Evolutionary conservation across 1,139 yeast genomes (phyloP).

Genomic region (Scheffersomyces quercinus): DNA sequence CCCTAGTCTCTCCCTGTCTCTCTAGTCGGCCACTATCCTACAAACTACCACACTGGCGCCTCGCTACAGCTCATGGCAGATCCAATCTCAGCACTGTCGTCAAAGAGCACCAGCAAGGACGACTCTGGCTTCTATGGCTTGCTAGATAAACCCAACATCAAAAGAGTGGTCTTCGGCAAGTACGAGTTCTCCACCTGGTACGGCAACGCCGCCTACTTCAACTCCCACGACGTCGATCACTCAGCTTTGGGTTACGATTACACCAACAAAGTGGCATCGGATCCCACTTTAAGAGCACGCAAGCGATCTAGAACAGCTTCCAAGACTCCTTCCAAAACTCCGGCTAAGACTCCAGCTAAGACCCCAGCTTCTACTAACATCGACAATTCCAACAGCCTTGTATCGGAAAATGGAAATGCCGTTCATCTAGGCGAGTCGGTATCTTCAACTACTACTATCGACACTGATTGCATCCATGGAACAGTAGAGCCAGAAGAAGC

Average conservation of each 20-base stretch:
- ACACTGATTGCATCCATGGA: no score
- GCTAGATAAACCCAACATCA: slow-evolving; percentile 59
- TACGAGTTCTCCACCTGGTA: slow-evolving; percentile 78
- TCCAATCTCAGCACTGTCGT: no score
- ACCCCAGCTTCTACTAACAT: background rate
- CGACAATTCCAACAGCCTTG: background rate
- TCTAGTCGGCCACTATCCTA: no score
- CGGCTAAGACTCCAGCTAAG: no score
- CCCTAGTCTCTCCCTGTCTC: no score
- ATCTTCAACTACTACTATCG: no score
- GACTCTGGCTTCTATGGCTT: slow-evolving; percentile 53
- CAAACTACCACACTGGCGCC: no score
- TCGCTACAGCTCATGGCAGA: no score
- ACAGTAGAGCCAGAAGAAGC: no score
- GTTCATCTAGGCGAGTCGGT: no score
- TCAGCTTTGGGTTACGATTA: slow-evolving; percentile 33
- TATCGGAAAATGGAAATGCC: slow-evolving; percentile 15
- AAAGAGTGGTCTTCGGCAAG: slow-evolving; percentile 64
- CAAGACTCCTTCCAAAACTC: background rate
- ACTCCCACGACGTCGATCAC: slow-evolving; percentile 28
- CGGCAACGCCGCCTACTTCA: slow-evolving; percentile 77
- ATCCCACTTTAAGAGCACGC: slow-evolving; percentile 8
- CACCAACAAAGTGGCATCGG: slow-evolving; percentile 11
- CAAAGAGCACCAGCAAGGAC: no score
- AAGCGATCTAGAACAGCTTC: background rate